Base-by-base conservation (phyloP, 2,329 filamentous ascomycete genomes). In the Diaporthe vaccinii region DNA sequence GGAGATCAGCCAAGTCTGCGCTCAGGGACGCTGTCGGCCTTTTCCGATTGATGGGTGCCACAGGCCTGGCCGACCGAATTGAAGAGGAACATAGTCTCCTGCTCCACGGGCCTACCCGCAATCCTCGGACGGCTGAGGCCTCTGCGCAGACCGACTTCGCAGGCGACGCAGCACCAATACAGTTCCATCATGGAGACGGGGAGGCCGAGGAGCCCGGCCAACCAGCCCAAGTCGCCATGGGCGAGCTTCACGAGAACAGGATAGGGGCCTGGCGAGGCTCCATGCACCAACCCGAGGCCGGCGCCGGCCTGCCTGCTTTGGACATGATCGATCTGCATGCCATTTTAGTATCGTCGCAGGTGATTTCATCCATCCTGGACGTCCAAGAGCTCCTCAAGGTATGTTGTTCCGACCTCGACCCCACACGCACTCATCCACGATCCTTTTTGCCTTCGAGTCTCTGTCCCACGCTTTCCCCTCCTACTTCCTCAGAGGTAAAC, bases 321-420 rank as follows among this genome's bases (percentile, higher is more conserved):
- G 94, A 96, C 84, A 95, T 96, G 92, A 92, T 96, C 80, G 94
- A 96, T 82, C 83, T 96, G 76, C 92, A 94, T 57, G 93, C 93
- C 34, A 96, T 96, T 75, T 86, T 96, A 20, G 92, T 94, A 79
- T 94, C 93, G 3, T 95, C 93, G 14, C 94, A 95, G 81, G 90
- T 96, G 58, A 92, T 96, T 58, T 96, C 94, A 6, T 95, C 93
- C 22, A 93, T 95, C 69, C 84, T 96, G 15, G 90, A 93, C 78
- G 90, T 96, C 17, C 93, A 96, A 77, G 90, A 93, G 79, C 87
- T 96, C 5, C 88, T 96, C 76, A 92, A 93, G 71, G 71, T 73
- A 55, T 31, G 70, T 65, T n/a, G 7, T 53, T 1, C 28, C 3
- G 14, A 39, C 31, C 34, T 57, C 39, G 12, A 31, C 10, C 44